These are phyloP conservation scores for Groenewaldozyma sp. DNA, from an alignment of 1,139 yeast genomes.

Conservation along the genomic window DNA sequence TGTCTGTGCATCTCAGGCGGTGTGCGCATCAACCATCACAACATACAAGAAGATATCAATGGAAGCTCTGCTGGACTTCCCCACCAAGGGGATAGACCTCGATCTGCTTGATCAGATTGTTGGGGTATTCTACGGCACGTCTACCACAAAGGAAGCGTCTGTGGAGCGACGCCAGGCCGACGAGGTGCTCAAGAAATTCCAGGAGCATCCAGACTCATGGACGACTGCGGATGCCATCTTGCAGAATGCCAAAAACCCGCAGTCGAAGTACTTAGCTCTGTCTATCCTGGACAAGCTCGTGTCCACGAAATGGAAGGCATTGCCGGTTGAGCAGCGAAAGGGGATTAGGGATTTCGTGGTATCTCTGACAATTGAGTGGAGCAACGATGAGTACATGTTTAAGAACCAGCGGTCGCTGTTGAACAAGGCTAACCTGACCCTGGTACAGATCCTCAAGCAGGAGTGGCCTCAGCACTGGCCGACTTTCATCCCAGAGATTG, in stretches of 20 bases:
- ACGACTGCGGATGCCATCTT: constrained; percentile 84
- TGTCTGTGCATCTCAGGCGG: too few species aligned
- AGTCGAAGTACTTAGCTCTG: constrained; percentile 82
- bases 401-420: constrained; percentile 71
- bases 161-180: constrained; percentile 68
- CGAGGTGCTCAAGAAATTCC: constrained; percentile 72
- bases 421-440: constrained; percentile 85
- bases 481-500: constrained; percentile 87
- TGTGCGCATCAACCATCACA: too few species aligned
- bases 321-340: constrained; percentile 67
- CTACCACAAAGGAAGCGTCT: constrained; percentile 26
- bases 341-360: constrained; percentile 92
- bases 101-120: constrained; percentile 75
- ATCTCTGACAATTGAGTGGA: constrained; percentile 84
- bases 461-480: constrained; percentile 99
- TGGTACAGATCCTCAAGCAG: constrained; percentile 89
- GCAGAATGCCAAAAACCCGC: constrained; percentile 69
- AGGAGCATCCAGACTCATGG: constrained; percentile 96
- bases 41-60: too few species aligned
- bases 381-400: constrained; percentile 77
- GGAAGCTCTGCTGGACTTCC: constrained; percentile 79
- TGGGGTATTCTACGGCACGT: constrained; percentile 75
- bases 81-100: constrained; percentile 75
- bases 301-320: constrained; percentile 85
- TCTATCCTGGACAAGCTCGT: constrained; percentile 84